These are phyloP conservation scores for Fomitopsis schrenkii DNA, from an alignment of 1,284 basidiomycete genomes.

Conservation along the genomic window DNA sequence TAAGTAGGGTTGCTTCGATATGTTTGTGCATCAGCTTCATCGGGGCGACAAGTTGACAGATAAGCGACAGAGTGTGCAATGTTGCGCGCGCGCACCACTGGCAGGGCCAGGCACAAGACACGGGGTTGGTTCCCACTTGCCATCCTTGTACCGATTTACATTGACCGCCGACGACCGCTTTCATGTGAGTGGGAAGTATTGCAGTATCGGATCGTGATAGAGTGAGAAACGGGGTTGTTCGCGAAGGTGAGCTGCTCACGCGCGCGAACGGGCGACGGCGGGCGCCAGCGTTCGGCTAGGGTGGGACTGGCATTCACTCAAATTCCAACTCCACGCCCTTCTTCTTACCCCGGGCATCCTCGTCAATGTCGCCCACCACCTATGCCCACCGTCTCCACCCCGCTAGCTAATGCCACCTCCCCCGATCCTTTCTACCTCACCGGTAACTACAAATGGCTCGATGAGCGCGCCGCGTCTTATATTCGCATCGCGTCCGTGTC, in stretches of 20 bases:
- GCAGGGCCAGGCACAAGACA: too few relatives aligned
- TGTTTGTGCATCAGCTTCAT: too few relatives aligned
- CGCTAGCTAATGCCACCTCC: not conserved
- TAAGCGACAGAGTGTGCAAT: too few relatives aligned
- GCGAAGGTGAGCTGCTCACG: not conserved
- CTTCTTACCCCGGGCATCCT: not conserved
- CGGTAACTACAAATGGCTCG: not conserved
- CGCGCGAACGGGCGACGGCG: not conserved
- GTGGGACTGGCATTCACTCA: not conserved
- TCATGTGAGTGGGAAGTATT: too few relatives aligned
- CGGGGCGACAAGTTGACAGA: too few relatives aligned
- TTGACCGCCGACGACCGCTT: too few relatives aligned
- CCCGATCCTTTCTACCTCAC: not conserved
- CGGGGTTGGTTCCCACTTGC: too few relatives aligned
- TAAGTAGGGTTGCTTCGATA: too few relatives aligned
- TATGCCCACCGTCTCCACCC: not conserved
- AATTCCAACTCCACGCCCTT: not conserved
- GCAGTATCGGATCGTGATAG: not conserved
- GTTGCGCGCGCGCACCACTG: too few relatives aligned
- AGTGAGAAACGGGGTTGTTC: not conserved
- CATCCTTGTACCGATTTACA: too few relatives aligned
- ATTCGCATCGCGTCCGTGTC: slow-evolving; percentile 24
- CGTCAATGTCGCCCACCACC: not conserved
- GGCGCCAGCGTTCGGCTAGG: not conserved
- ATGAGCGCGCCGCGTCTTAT: slow-evolving; percentile 12